Conservation (phyloP, 768 basidiomycete species). For the Mycena belliarum region DNA sequence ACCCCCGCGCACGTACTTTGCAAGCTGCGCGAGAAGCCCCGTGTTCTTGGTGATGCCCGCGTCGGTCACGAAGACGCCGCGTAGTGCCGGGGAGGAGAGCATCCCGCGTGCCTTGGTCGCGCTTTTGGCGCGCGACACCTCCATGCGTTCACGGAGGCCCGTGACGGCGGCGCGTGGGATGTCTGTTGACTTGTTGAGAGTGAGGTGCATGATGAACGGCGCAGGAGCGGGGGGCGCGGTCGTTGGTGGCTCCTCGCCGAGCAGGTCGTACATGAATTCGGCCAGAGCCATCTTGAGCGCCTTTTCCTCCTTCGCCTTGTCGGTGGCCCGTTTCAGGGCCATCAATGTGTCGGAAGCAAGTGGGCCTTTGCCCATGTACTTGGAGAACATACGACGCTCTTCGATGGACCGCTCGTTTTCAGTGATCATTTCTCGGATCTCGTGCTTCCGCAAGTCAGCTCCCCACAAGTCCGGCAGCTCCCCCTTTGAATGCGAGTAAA, state of each 20-base stretch:
- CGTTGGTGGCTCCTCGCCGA: not conserved
- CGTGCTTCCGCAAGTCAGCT: not conserved
- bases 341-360: not conserved
- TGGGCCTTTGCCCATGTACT: conserved; percentile 18
- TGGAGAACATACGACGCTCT: not conserved
- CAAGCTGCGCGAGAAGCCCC: conserved; percentile 31
- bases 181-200: conserved; percentile 13
- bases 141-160: not conserved
- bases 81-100: conserved; percentile 31
- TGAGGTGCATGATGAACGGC: conserved; percentile 17
- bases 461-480: conserved; percentile 4
- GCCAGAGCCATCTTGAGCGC: not conserved
- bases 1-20: conserved; percentile 35
- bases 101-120: conserved; percentile 16
- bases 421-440: conserved; percentile 1
- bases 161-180: not conserved
- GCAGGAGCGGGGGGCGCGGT: not conserved
- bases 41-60: conserved; percentile 30
- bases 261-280: not conserved
- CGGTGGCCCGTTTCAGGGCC: not conserved
- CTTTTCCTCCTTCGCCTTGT: not conserved
- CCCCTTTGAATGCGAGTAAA: conserved; percentile 13
- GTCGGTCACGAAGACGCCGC: conserved; percentile 39
- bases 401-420: conserved; percentile 3
- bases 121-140: conserved; percentile 1